Evolutionary conservation across 129 eudicot species (phyloP), one percentile per base, ranked within the genome.

Genomic region (Scalesia atractyloides): DNA sequence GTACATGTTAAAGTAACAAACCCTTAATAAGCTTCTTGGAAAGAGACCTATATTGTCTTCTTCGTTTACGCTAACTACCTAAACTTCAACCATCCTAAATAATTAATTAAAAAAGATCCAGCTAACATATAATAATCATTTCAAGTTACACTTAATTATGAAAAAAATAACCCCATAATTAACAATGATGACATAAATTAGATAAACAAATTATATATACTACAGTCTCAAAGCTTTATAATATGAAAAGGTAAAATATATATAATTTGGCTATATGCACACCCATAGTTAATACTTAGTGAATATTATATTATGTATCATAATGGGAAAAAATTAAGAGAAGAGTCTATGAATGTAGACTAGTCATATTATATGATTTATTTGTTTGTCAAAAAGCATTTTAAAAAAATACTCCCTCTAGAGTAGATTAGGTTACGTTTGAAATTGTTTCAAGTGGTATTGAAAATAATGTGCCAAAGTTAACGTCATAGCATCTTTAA

Each of bases 1-100:
- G 17, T 52, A 18, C 5, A 61, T 1, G 15, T n/a, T n/a, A n/a
- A n/a, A n/a, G n/a, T n/a, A n/a, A n/a, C n/a, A n/a, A n/a, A n/a
- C n/a, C n/a, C 13, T 14, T 26, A 14, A 50, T 36, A 68, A 68
- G n/a, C 53, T 16, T 48, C 11, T 14, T 61, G 46, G 33, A 59
- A 16, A 17, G 13, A 73, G 15, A 63, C 19, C 61, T 46, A 36
- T 61, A 47, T 73, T 11, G 61, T 33, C 36, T 17, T 30, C 12
- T 73, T 73, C 22, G 63, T 50, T 49, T 48, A 61, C 48, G 70
- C 70, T 26, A 15, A 11, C 77, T 62, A 73, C 70, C 77, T 73
- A 73, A 49, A 48, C 1, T 48, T 47, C 51, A 33, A 62, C 39
- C 49, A 48, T 63, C 46, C 52, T 62, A 48, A 33, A 48, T 63